Percentiles rank a stretch among this genome's conserved stretches.
phyloP scores from a whole-genome alignment of 768 basidiomycete species.

The Strobilomyces echinocephalus region DNA sequence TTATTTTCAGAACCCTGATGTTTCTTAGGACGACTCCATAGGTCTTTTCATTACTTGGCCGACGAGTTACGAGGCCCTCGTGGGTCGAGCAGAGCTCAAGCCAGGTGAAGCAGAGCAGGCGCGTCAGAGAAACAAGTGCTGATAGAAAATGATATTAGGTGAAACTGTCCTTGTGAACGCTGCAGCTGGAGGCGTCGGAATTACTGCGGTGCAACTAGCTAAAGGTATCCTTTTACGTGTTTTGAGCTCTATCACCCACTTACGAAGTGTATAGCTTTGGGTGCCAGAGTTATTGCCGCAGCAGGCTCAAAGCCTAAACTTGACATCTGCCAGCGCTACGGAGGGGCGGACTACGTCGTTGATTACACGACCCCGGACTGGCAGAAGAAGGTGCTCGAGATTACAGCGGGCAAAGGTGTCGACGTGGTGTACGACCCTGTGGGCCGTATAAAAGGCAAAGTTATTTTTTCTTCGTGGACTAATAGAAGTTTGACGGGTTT shows the following conservation, averaged over 20 bases:
- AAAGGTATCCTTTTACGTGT: conserved; percentile 52
- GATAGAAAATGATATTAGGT: conserved; percentile 36
- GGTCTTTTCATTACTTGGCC: conserved; percentile 88
- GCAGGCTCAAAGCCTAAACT: conserved; percentile 78
- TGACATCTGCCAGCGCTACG: conserved; percentile 66
- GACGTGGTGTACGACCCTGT: conserved; percentile 88
- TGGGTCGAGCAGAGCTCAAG: conserved; percentile 77
- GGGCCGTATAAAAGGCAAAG: conserved; percentile 62
- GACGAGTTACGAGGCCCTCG: conserved; percentile 88
- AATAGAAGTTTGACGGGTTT: neutral
- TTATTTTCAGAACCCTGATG: neutral
- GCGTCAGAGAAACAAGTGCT: conserved; percentile 2
- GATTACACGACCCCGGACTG: conserved; percentile 77
- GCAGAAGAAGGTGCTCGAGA: conserved; percentile 84
- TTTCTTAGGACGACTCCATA: conserved; percentile 23
- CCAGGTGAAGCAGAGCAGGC: conserved; percentile 44
- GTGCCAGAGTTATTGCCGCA: conserved; percentile 93
- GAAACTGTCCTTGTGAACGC: conserved; percentile 94
- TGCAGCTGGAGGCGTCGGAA: conserved; percentile 93
- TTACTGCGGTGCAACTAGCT: conserved; percentile 87
- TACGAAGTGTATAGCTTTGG: conserved; percentile 51
- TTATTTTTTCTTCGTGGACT: neutral
- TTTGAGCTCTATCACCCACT: neutral
- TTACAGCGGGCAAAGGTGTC: conserved; percentile 82
- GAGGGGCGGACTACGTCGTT: conserved; percentile 78